A percentile compares a stretch with the other conserved stretches of the same genome.
phyloP scores from a whole-genome alignment of 768 basidiomycete species.

The Thelephora ganbajun region DNA sequence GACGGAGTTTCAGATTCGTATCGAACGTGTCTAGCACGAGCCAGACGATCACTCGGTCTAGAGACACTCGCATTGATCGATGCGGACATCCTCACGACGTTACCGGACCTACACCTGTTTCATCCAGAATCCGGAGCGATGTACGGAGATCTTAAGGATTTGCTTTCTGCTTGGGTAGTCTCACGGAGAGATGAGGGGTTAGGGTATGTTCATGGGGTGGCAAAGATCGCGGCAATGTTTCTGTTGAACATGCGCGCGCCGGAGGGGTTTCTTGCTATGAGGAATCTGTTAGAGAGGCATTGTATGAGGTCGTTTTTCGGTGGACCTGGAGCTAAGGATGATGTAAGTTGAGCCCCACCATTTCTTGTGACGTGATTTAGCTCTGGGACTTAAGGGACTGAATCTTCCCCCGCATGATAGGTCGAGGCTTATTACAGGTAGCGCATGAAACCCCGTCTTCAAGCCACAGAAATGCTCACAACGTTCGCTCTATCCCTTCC shows the following conservation, averaged over 20 bases:
- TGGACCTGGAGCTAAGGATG: conserved; percentile 52
- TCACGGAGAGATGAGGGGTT: conserved; percentile 73
- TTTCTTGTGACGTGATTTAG: conserved; percentile 6
- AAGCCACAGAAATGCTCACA: background rate
- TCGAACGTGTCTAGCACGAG: conserved; percentile 56
- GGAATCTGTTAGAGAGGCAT: conserved; percentile 76
- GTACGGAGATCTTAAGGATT: conserved; percentile 68
- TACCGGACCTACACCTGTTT: conserved; percentile 74
- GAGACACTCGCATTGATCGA: conserved; percentile 53
- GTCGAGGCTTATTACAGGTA: conserved; percentile 88
- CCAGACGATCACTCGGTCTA: conserved; percentile 48
- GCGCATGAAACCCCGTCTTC: conserved; percentile 4
- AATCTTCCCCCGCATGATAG: conserved; percentile 24
- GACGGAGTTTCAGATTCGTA: conserved; percentile 42
- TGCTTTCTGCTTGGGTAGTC: conserved; percentile 82
- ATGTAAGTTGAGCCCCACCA: conserved; percentile 38
- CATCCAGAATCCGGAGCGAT: conserved; percentile 63
- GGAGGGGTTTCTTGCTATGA: conserved; percentile 69
- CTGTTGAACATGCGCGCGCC: conserved; percentile 67
- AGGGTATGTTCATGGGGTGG: conserved; percentile 53
- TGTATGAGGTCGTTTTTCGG: conserved; percentile 80
- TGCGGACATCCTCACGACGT: conserved; percentile 56
- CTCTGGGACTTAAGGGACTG: background rate
- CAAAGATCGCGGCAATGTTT: conserved; percentile 77
- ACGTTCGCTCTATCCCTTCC: conserved; percentile 7